These are phyloP conservation scores for Medicago lupulina DNA, from an alignment of 306 rosid genomes.

Conservation along the genomic window DNA sequence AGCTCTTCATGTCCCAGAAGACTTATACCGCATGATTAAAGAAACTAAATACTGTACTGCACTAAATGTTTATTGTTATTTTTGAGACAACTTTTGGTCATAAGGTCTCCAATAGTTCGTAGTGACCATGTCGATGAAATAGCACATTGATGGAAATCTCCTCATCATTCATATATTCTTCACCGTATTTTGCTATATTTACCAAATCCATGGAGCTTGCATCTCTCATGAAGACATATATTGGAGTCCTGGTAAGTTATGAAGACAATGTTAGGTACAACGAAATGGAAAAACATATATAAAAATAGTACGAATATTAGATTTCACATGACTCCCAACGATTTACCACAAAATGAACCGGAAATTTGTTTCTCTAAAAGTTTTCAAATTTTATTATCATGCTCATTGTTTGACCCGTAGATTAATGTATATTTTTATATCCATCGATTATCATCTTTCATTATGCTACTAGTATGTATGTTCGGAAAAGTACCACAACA, in stretches of 20 bases:
- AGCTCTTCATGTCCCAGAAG: conserved; percentile 27
- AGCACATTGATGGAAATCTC: conserved; percentile 77
- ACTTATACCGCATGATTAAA: conserved; percentile 41
- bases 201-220: conserved; percentile 58
- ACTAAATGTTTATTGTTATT: conserved; percentile 45
- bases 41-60: conserved; percentile 14
- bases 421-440: background rate
- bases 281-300: background rate
- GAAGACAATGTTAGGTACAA: conserved; percentile 31
- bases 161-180: conserved; percentile 64
- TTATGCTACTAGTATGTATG: background rate
- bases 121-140: conserved; percentile 95
- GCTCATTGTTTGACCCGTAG: background rate
- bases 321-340: conserved; percentile 10
- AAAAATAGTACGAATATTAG: background rate
- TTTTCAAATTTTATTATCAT: background rate
- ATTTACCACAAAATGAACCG: background rate
- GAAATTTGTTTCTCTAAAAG: background rate
- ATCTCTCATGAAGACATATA: conserved; percentile 83
- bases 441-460: conserved; percentile 5
- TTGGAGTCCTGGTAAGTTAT: conserved; percentile 63
- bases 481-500: background rate
- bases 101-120: conserved; percentile 73
- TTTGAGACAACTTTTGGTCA: conserved; percentile 45
- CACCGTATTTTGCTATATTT: conserved; percentile 87